phyloP scores from a whole-genome alignment of 2,329 filamentous ascomycete species.

The Fusarium xylarioides region DNA sequence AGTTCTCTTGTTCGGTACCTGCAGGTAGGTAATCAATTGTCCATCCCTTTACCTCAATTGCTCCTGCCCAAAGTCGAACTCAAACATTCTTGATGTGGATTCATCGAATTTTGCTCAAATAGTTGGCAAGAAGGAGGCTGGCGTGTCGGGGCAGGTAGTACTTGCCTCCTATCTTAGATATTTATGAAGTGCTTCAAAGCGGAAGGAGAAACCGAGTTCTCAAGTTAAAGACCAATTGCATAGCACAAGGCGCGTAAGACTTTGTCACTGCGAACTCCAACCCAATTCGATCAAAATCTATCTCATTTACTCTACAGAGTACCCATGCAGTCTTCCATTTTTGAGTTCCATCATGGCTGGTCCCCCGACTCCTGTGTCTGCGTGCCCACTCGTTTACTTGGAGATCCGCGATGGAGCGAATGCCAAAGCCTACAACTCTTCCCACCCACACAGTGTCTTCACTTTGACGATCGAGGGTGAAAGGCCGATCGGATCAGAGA shows the following conservation, averaged over 20 bases:
- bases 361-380: slow-evolving; percentile 44
- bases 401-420: slow-evolving; percentile 41
- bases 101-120: no score
- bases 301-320: neutral
- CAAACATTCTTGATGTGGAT: no score
- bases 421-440: slow-evolving; percentile 35
- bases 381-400: slow-evolving; percentile 43
- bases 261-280: neutral
- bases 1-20: neutral
- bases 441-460: slow-evolving; percentile 30
- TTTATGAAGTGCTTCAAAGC: neutral
- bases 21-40: slow-evolving; percentile 1
- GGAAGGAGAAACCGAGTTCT: neutral
- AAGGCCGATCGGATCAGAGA: slow-evolving; percentile 9
- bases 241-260: neutral
- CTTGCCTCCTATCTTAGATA: neutral
- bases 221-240: neutral
- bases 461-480: slow-evolving; percentile 45
- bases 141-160: neutral
- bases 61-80: neutral
- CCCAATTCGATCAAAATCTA: neutral
- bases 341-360: slow-evolving; percentile 35
- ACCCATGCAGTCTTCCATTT: neutral
- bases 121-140: neutral
- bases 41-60: slow-evolving; percentile 27